Percentiles rank a stretch among this genome's conserved stretches.
These are phyloP conservation scores for Puccinia novopanici DNA, from an alignment of 1,284 basidiomycete species.

Conservation along the genomic window DNA sequence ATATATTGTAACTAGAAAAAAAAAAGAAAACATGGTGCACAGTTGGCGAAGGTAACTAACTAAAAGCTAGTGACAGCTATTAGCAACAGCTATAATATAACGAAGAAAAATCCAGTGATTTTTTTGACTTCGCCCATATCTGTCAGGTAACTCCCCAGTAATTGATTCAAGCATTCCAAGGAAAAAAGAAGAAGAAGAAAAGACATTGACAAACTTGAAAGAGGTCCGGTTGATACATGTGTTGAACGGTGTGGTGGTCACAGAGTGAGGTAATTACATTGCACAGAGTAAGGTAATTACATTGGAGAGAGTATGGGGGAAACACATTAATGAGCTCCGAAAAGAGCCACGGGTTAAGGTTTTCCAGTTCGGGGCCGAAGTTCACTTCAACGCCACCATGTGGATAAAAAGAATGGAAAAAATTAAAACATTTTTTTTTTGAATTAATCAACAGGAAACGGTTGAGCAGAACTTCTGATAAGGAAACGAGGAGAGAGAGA, in stretches of 20 bases:
- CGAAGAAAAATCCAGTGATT: too few species aligned
- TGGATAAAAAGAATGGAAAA: not conserved
- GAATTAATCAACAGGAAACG: too few species aligned
- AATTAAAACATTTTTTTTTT: not conserved
- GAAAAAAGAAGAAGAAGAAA: not conserved
- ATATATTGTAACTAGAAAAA: too few species aligned
- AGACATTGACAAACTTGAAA: not conserved
- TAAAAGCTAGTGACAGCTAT: too few species aligned
- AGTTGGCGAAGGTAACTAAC: too few species aligned
- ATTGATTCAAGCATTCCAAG: not conserved
- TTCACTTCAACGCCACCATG: not conserved
- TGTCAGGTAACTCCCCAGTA: not conserved
- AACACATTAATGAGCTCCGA: not conserved
- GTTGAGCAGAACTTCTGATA: too few species aligned
- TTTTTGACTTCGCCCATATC: not conserved
- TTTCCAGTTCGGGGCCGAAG: slow-evolving; percentile 26
- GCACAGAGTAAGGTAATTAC: not conserved
- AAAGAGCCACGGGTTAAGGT: not conserved
- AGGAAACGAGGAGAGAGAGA: not conserved
- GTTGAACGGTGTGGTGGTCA: not conserved
- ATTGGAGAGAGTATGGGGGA: not conserved
- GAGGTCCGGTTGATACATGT: not conserved
- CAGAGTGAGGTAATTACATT: not conserved
- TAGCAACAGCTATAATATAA: too few species aligned
- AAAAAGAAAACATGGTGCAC: too few species aligned